Percentiles rank a stretch among this genome's conserved stretches.
Evolutionary conservation across 139 green algal genomes (phyloP).

Genomic region (Picochlorum sp.): DNA sequence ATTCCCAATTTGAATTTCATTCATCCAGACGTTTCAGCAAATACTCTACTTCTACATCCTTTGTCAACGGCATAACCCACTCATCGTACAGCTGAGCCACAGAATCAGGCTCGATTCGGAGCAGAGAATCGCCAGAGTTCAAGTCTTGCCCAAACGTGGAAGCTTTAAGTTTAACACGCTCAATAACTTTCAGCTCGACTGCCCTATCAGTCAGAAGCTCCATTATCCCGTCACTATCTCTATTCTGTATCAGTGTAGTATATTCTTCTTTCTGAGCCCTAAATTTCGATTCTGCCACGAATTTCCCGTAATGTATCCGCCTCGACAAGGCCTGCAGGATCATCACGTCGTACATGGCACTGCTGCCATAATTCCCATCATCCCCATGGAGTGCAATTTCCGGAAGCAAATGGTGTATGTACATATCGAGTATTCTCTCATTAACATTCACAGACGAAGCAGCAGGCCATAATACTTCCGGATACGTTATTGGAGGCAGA

Average conservation of each 20-base stretch:
- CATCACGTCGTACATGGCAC: conserved; percentile 51
- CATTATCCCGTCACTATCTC: conserved; percentile 81
- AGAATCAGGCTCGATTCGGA: conserved; percentile 48
- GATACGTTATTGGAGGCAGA: conserved; percentile 33
- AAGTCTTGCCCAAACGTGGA: conserved; percentile 85
- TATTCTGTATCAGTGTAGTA: conserved; percentile 48
- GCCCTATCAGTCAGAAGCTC: conserved; percentile 70
- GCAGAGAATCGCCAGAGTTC: background rate
- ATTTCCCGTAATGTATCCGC: conserved; percentile 97
- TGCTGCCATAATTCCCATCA: conserved; percentile 91
- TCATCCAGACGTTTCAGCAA: conserved; percentile 63
- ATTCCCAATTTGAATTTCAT: background rate
- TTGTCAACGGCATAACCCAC: conserved; percentile 95
- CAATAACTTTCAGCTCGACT: conserved; percentile 68
- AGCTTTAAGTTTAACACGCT: conserved; percentile 80
- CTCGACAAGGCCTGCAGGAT: conserved; percentile 82
- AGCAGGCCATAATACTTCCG: conserved; percentile 49
- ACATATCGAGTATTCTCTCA: conserved; percentile 66
- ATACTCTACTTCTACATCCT: conserved; percentile 90
- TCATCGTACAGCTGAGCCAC: conserved; percentile 80
- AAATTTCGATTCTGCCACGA: conserved; percentile 99
- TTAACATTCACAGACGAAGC: conserved; percentile 86
- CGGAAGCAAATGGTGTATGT: conserved; percentile 71
- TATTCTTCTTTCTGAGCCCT: conserved; percentile 67
- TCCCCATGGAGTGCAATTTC: conserved; percentile 62